A percentile compares a stretch with the other conserved stretches of the same genome.
phyloP scores from a whole-genome alignment of 768 basidiomycete species.

The Pulveroboletus frians region DNA sequence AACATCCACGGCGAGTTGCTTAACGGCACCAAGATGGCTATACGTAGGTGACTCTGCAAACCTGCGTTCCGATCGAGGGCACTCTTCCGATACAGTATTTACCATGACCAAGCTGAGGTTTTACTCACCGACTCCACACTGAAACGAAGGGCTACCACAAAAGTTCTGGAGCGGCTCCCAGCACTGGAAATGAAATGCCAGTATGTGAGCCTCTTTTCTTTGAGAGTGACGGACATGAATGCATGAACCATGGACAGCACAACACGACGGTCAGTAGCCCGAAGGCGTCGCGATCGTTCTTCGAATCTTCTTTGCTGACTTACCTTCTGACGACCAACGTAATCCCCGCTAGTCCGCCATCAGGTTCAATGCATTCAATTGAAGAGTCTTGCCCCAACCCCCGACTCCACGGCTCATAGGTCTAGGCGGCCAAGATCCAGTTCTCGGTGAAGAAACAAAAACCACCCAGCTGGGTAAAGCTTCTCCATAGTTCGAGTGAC shows the following conservation, averaged over 20 bases:
- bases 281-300: slow-evolving; percentile 16
- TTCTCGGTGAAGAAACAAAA: background rate
- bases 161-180: background rate
- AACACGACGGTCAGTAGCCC: slow-evolving; percentile 7
- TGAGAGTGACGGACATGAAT: background rate
- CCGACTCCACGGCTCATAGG: background rate
- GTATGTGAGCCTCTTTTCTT: background rate
- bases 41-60: slow-evolving; percentile 8
- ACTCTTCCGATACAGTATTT: background rate
- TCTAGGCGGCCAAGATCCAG: background rate
- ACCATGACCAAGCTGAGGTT: background rate
- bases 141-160: background rate
- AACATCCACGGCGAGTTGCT: slow-evolving; percentile 10
- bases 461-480: background rate
- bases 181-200: background rate
- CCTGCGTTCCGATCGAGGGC: slow-evolving; percentile 5
- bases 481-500: background rate
- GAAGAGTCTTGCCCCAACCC: background rate
- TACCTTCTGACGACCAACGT: slow-evolving; percentile 9
- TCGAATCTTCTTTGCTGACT: slow-evolving; percentile 13
- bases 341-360: slow-evolving; percentile 13
- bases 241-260: background rate
- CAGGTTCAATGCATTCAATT: background rate
- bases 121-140: background rate
- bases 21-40: slow-evolving; percentile 15